phyloP scores from a whole-genome alignment of 495 filamentous ascomycete species.

The Peziza echinospora region DNA sequence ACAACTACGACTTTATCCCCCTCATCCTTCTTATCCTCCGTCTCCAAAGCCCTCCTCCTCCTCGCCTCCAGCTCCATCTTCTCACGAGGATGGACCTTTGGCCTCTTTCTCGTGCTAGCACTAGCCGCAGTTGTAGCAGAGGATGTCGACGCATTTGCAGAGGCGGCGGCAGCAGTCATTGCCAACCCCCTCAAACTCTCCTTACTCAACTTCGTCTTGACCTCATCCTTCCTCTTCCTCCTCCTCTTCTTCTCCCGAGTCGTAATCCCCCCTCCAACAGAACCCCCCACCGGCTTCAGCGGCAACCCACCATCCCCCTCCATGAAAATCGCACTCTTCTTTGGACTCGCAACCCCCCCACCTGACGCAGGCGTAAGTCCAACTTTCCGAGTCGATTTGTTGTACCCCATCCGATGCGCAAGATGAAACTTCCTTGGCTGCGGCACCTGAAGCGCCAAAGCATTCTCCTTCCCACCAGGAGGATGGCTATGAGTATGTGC shows the following conservation, averaged over 20 bases:
- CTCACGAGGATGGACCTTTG: constrained; percentile 4
- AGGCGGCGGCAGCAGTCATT: background rate
- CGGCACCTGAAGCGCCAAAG: background rate
- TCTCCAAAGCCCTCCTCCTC: background rate
- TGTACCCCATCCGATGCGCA: background rate
- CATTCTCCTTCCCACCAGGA: background rate
- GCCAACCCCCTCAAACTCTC: background rate
- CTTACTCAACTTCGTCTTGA: background rate
- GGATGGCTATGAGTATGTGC: background rate
- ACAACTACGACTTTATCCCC: too few species aligned
- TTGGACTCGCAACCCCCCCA: background rate
- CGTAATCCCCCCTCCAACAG: background rate
- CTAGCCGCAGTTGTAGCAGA: background rate
- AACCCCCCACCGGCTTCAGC: background rate
- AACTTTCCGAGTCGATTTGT: too few species aligned
- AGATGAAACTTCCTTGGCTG: background rate
- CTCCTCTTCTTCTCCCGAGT: constrained; percentile 5
- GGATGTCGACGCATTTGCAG: too few species aligned
- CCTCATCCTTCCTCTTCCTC: background rate
- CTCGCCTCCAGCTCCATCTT: background rate
- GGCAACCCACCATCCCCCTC: background rate
- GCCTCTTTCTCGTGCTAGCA: background rate
- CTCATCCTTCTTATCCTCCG: background rate
- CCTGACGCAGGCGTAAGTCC: background rate
- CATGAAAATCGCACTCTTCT: background rate